phyloP scores from a whole-genome alignment of 2,329 filamentous ascomycete genomes.

The Aureobasidium vineae region DNA sequence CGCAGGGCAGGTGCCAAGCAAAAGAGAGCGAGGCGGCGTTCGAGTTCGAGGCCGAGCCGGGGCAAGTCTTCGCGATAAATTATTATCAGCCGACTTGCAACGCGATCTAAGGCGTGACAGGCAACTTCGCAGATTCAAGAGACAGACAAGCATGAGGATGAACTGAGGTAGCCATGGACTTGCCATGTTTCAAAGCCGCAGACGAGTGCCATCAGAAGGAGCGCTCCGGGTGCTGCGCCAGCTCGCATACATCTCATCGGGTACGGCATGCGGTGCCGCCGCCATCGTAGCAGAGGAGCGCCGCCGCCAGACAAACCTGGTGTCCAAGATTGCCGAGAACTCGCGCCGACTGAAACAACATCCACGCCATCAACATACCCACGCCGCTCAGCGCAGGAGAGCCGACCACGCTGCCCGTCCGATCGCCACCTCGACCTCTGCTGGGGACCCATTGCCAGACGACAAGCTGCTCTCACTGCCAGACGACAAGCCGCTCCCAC shows the following conservation, averaged over 20 bases:
- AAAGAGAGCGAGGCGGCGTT: not conserved
- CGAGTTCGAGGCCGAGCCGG: not conserved
- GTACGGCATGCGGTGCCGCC: slow-evolving; percentile 39
- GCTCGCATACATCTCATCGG: slow-evolving; percentile 43
- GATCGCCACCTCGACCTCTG: not conserved
- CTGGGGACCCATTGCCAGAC: not conserved
- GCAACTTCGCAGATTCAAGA: not conserved
- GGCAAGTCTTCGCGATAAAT: not conserved
- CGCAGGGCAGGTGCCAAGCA: not conserved
- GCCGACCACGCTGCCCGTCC: not conserved
- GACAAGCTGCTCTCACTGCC: not conserved
- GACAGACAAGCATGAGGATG: not conserved
- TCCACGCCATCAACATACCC: slow-evolving; percentile 18
- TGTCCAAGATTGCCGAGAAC: slow-evolving; percentile 41
- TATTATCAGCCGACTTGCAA: slow-evolving; percentile 4
- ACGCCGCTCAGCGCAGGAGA: not conserved
- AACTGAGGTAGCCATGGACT: slow-evolving; percentile 25
- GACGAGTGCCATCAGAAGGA: slow-evolving; percentile 39
- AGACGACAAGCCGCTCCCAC: not conserved
- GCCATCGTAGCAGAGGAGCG: slow-evolving; percentile 41
- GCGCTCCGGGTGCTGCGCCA: slow-evolving; percentile 40
- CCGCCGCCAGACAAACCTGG: slow-evolving; percentile 36
- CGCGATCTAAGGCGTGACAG: not conserved
- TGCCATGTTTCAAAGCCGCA: slow-evolving; percentile 36
- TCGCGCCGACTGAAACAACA: slow-evolving; percentile 28